Base-by-base conservation (phyloP, 2,329 filamentous ascomycete genomes). In the Diaporthe citri region DNA sequence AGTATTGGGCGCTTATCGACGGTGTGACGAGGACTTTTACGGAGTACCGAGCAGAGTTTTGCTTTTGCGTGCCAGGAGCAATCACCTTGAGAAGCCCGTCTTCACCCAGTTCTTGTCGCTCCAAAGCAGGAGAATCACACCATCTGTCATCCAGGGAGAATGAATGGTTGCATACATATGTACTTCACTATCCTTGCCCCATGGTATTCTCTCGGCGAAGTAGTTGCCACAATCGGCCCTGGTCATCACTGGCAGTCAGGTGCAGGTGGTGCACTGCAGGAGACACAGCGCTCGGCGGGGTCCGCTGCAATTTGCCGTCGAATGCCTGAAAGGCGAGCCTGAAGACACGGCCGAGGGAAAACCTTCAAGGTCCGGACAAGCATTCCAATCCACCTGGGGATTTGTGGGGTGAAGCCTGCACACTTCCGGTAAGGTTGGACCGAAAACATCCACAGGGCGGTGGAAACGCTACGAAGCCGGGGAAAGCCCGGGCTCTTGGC, bases 331-430 rank as follows among this genome's bases (percentile, higher is more conserved):
- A 17, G 62, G 20, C 12, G 22, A 25, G 62, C 28, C 31, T 39
- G 43, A 25, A 25, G 10, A 20, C 62, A 51, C 62, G 62, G 43
- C 13, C 62, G 62, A 36, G 28, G 62, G 43, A 20, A 17, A 52
- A 41, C 46, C n/a, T 17, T 34, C 13, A 12, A 41, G 34, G 46
- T 31, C 46, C 64, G 64, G 46, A 52, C 64, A 67, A 51, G 62
- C 62, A 52, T 67, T 67, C 46, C 64, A 67, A 39, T 39, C 64
- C 64, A 39, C 64, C 46, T 67, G 64, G 64, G 43, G 64, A 67
- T 52, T 28, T 52, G 64, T 67, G 64, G 64, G 46, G 64, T 67
- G 64, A 67, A 28, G 20, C 31, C 46, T 52, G 64, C 9, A 52
- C 64, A 52, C 31, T 67, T 52, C n/a, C 64, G 64, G 46, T 52